Base-by-base conservation (phyloP, 2,329 filamentous ascomycete species). In the Ophiostoma quercus region DNA sequence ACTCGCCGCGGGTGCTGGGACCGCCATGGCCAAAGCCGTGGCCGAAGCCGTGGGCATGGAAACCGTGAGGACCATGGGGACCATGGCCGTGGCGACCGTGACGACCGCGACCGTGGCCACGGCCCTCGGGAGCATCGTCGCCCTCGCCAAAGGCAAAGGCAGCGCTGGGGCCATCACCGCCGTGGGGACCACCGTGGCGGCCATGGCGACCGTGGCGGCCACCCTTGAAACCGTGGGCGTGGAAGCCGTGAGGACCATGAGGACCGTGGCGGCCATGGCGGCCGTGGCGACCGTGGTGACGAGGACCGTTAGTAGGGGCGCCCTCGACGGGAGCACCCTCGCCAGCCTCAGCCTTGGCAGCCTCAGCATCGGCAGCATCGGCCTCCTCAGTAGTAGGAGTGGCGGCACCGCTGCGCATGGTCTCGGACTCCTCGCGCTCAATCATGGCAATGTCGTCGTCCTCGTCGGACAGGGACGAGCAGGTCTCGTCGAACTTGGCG, bases 371-470 rank as follows among this genome's bases (percentile, higher is more conserved):
- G 39, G 19, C 63, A 60, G 63, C 29, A 4, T 47, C 63, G 32
- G 34, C 43, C 25, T 39, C 22, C 32, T 37, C 63, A 22, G 34
- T 25, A 16, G 60, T 74, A 74, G 60, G 74, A 72, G 66, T 67
- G 19, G 43, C 66, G 29, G n/a, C 41, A 16, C 67, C 67, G 32
- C 51, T 65, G 47, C 62, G 67, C 29, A 66, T 71, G 9, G 66
- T 79, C 77, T 34, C 62, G 16, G 43, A 51, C 22, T 78, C 74
- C n/a, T 77, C 76, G 74, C 77, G 80, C 37, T 77, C 77, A 62
- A 68, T 71, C 73, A 72, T 73, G 69, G 69, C 67, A 39, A 72
- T 67, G 65, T 75, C 71, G 39, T 73, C 71, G 25, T 54, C 66
- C 25, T 51, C 66, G 66, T 54, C 65, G n/a, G 69, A 72, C 19